Conservation (phyloP, 805 yeast genomes). For the Torulaspora quercuum region DNA sequence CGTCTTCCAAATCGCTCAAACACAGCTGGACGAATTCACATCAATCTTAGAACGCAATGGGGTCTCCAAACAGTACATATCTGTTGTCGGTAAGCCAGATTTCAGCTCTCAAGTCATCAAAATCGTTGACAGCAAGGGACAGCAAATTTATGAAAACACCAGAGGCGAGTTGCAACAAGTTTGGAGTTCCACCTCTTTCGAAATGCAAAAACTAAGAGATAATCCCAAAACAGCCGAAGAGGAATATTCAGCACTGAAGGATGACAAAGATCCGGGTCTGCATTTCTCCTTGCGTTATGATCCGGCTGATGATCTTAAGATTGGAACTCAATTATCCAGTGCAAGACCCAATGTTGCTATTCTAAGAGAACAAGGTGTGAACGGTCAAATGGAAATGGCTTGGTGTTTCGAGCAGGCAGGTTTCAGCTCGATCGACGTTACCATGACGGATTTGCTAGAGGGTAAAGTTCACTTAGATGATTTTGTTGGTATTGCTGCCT, state of each 20-base stretch:
- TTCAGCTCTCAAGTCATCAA: constrained; percentile 48
- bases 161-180: constrained; percentile 72
- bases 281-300: constrained; percentile 72
- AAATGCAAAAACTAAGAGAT: constrained; percentile 88
- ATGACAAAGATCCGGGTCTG: constrained; percentile 87
- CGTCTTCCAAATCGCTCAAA: constrained; percentile 75
- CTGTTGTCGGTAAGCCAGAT: constrained; percentile 67
- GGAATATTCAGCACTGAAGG: constrained; percentile 71
- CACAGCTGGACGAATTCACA: constrained; percentile 53
- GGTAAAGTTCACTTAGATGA: constrained; percentile 70
- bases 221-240: constrained; percentile 88
- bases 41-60: constrained; percentile 55
- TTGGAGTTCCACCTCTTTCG: constrained; percentile 87
- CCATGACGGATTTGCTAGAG: constrained; percentile 85
- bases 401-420: constrained; percentile 96
- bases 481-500: constrained; percentile 93
- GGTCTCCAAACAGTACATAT: constrained; percentile 51
- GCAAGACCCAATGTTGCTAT: constrained; percentile 86
- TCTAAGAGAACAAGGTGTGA: constrained; percentile 96
- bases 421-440: constrained; percentile 89
- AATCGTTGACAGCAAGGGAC: constrained; percentile 45
- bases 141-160: constrained; percentile 46
- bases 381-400: constrained; percentile 98
- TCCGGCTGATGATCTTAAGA: constrained; percentile 48
- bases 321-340: constrained; percentile 27